Evolutionary conservation across 192 early-diverging fungal species (phyloP), one percentile per base, ranked within the genome.

Genomic region (Spizellomyces sp.): DNA sequence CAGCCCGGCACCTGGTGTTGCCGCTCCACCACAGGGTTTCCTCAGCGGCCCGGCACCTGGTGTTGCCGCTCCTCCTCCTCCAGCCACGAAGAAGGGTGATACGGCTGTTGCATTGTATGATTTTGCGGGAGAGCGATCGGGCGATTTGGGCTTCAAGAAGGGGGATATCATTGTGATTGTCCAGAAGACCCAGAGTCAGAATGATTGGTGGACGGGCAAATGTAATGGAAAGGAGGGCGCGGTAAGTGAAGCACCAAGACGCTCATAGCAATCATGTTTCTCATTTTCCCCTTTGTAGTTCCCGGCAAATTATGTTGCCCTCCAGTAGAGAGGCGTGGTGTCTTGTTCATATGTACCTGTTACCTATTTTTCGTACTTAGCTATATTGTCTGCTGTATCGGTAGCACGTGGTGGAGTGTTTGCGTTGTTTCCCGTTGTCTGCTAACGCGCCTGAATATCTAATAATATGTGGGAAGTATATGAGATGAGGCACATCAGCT

Each of bases 131-230:
- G 81, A 87, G 66, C 75, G 81, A 21, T 64, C 72, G 4, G 80
- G 79, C 14, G 90, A 91, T 66, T 75, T 91, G 46, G 63, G 57
- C 12, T 90, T 91, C 66, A 79, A 70, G 56, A 80, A 82, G 71
- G 90, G 88, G 8, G 88, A 91, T 45, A 73, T 85, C 36, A 87
- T 91, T 54, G 48, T 77, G 27, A 77, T 91, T 44, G 63, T 84
- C 62, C 87, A 91, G 76, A 88, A 87, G 78, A 88, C 90, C 5
- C 83, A 86, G 6, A 86, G 77, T 48, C 81, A 79, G 46, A 89
- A 94, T 70, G 93, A 95, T 73, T 98, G 96, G 96, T 98, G 95
- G 96, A 85, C 87, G 42, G 96, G 95, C 36, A 71, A 57, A 45
- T 87, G 83, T 70, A 85, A 90, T 47, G 90, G 87, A 42, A 75